These are phyloP conservation scores for Penicillium sp. DNA, from an alignment of 2,329 filamentous ascomycete genomes.

Conservation along the genomic window DNA sequence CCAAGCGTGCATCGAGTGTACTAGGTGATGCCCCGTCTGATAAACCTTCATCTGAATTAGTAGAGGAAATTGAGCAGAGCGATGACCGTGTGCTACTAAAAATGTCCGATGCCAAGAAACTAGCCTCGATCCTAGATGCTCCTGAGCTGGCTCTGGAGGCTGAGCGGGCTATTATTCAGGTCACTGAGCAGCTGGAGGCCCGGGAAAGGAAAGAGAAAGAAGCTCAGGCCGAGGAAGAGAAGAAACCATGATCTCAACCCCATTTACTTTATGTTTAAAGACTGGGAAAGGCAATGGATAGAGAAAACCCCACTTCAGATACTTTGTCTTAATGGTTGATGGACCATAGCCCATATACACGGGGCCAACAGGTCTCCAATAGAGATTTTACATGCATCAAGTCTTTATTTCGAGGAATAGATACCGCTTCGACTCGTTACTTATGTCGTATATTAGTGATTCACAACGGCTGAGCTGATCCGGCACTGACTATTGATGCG, in stretches of 20 bases:
- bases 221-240: constrained; percentile 26
- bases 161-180: constrained; percentile 76
- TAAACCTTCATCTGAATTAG: constrained; percentile 36
- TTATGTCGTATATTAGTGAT: not conserved
- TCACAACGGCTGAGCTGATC: not conserved
- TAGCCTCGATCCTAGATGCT: constrained; percentile 66
- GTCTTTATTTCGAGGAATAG: not conserved
- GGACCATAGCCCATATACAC: constrained; percentile 7
- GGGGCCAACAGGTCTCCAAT: constrained; percentile 4
- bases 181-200: constrained; percentile 50
- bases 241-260: constrained; percentile 24
- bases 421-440: not conserved
- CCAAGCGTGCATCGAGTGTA: constrained; percentile 44
- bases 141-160: constrained; percentile 73
- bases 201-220: constrained; percentile 28
- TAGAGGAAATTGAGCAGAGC: constrained; percentile 42
- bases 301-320: constrained; percentile 1
- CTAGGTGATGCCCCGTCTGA: constrained; percentile 33
- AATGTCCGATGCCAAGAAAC: constrained; percentile 56
- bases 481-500: not conserved
- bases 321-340: constrained; percentile 2
- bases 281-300: not conserved
- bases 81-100: constrained; percentile 53
- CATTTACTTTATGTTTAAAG: not conserved
- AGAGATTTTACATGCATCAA: not conserved